phyloP scores from a whole-genome alignment of 352 stramenopile species.

The Blastocystis sp. region DNA sequence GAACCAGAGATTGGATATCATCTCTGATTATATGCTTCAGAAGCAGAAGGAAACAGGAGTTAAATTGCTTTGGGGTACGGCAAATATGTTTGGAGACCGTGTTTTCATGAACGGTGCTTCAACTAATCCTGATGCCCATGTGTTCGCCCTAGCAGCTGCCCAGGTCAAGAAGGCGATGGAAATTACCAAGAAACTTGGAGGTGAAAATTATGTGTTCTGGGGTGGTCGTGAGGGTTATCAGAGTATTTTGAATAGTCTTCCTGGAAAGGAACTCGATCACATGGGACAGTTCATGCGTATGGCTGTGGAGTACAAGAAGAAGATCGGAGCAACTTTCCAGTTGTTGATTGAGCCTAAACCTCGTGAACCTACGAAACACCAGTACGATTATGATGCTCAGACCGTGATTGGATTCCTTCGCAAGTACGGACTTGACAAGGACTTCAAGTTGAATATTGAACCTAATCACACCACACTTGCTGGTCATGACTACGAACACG shows the following conservation, averaged over 20 bases:
- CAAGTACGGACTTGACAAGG: conserved; percentile 76
- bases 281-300: conserved; percentile 80
- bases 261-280: conserved; percentile 79
- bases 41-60: conserved; percentile 78
- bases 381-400: conserved; percentile 83
- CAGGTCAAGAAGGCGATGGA: conserved; percentile 83
- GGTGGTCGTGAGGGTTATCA: conserved; percentile 80
- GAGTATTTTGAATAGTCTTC: conserved; percentile 78
- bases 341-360: conserved; percentile 82
- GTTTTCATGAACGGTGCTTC: conserved; percentile 81
- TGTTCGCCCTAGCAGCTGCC: conserved; percentile 77
- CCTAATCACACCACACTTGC: conserved; percentile 82
- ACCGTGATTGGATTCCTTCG: conserved; percentile 81
- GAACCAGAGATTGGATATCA: conserved; percentile 72
- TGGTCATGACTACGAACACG: conserved; percentile 80
- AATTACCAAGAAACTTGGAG: conserved; percentile 79
- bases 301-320: conserved; percentile 78
- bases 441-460: conserved; percentile 85
- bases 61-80: conserved; percentile 79
- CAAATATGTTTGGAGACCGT: conserved; percentile 78
- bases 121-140: conserved; percentile 81
- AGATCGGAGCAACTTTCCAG: conserved; percentile 77
- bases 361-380: conserved; percentile 80
- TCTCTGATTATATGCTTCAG: conserved; percentile 74
- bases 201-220: conserved; percentile 83